Conservation (phyloP, 2,329 filamentous ascomycete genomes). For the Beauveria scarabaeidicola region DNA sequence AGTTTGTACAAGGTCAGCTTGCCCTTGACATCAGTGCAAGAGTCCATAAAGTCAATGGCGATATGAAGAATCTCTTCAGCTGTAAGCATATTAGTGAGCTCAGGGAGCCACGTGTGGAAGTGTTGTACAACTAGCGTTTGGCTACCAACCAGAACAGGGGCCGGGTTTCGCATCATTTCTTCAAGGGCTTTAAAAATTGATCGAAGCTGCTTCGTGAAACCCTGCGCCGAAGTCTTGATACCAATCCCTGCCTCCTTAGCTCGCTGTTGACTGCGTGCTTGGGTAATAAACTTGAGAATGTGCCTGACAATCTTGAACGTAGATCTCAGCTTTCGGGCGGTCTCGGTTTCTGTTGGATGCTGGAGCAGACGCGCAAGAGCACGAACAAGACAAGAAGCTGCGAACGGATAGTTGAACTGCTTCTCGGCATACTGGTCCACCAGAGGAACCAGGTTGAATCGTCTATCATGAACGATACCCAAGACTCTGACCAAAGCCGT, state of each 20-base stretch:
- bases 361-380: constrained; percentile 79
- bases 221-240: constrained; percentile 63
- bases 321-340: constrained; percentile 73
- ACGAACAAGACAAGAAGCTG: constrained; percentile 76
- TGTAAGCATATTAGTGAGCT: constrained; percentile 66
- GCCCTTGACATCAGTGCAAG: constrained; percentile 77
- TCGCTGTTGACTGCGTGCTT: constrained; percentile 76
- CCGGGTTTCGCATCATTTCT: constrained; percentile 77
- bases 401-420: constrained; percentile 88
- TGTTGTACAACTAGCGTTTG: constrained; percentile 94
- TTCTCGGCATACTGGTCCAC: constrained; percentile 87
- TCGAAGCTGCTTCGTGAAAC: constrained; percentile 75
- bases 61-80: constrained; percentile 84
- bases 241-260: constrained; percentile 83
- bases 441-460: constrained; percentile 83
- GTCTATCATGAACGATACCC: constrained; percentile 86
- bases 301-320: constrained; percentile 93
- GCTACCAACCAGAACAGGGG: constrained; percentile 80
- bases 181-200: constrained; percentile 87
- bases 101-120: constrained; percentile 95
- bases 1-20: constrained; percentile 90
- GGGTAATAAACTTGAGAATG: constrained; percentile 89
- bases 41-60: constrained; percentile 88
- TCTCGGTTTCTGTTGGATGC: constrained; percentile 74
- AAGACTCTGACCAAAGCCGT: constrained; percentile 82